Evolutionary conservation across 2,329 filamentous ascomycete species (phyloP).

Genomic region (Sporothrix inflata): DNA sequence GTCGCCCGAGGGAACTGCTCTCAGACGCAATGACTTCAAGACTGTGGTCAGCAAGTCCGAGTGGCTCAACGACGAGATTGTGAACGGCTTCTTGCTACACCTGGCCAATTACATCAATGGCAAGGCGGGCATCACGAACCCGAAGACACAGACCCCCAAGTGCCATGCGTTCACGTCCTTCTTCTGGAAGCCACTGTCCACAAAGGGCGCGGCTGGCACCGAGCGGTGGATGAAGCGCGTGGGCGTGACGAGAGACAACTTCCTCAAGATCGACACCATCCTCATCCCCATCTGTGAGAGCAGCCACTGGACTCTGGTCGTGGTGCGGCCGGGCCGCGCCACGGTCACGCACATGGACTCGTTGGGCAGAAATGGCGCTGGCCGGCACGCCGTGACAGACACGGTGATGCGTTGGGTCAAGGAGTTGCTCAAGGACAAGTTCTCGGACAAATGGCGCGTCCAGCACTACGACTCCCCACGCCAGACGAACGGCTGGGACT

Average conservation of each 20-base stretch:
- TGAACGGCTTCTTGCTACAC: constrained; percentile 67
- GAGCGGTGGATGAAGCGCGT: constrained; percentile 60
- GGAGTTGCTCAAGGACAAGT: constrained; percentile 60
- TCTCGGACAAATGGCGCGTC: constrained; percentile 58
- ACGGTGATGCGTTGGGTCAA: constrained; percentile 59
- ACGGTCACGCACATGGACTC: constrained; percentile 73
- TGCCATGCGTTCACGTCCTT: constrained; percentile 67
- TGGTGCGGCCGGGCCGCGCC: constrained; percentile 63
- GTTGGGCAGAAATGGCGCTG: constrained; percentile 50
- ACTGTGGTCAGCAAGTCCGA: constrained; percentile 58
- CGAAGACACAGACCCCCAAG: constrained; percentile 55
- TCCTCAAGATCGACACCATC: constrained; percentile 67
- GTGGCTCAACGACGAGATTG: constrained; percentile 79
- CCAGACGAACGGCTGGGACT: constrained; percentile 72
- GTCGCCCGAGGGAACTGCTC: constrained; percentile 53
- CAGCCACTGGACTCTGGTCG: constrained; percentile 72
- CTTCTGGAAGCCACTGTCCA: constrained; percentile 62
- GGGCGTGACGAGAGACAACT: constrained; percentile 61
- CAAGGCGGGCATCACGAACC: constrained; percentile 55
- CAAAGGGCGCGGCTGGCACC: constrained; percentile 51
- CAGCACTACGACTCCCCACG: constrained; percentile 53
- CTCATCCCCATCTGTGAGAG: constrained; percentile 69
- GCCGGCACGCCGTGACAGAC: constrained; percentile 44
- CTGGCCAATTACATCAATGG: constrained; percentile 63
- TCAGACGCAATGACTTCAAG: constrained; percentile 64